These are phyloP conservation scores for Coffea humblotiana DNA, from an alignment of 305 asterid species.

Conservation along the genomic window DNA sequence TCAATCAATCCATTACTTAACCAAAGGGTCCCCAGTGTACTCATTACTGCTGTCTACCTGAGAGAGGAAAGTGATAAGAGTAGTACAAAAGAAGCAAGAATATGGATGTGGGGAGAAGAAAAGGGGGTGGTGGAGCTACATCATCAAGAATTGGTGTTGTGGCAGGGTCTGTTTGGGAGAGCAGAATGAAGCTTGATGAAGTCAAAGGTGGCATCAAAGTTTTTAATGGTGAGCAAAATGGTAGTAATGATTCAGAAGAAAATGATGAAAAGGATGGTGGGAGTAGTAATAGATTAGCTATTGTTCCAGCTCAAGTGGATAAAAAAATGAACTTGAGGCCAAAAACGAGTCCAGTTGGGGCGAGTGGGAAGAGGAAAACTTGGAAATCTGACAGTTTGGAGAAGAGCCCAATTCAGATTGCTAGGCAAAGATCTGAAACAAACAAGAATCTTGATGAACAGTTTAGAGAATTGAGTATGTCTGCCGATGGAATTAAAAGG, in stretches of 20 bases:
- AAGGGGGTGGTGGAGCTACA: conserved; percentile 36
- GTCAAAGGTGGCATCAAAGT: conserved; percentile 68
- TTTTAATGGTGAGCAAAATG: conserved; percentile 35
- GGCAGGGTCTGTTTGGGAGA: conserved; percentile 80
- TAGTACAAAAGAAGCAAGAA: conserved; percentile 30
- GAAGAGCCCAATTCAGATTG: conserved; percentile 53
- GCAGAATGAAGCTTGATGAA: conserved; percentile 65
- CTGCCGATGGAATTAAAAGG: conserved; percentile 36
- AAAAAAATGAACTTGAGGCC: conserved; percentile 30
- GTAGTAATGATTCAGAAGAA: conserved; percentile 15
- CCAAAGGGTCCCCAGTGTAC: conserved; percentile 38
- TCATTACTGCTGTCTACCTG: conserved; percentile 24
- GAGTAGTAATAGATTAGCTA: neutral
- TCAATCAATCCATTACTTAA: conserved; percentile 23
- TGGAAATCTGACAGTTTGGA: conserved; percentile 66
- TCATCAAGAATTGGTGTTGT: conserved; percentile 44
- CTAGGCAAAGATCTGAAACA: conserved; percentile 53
- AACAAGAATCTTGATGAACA: conserved; percentile 39
- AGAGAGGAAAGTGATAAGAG: conserved; percentile 22
- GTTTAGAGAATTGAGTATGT: conserved; percentile 28
- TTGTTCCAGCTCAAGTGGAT: conserved; percentile 24
- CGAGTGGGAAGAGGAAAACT: conserved; percentile 53
- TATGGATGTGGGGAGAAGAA: conserved; percentile 46
- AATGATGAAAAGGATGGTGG: conserved; percentile 7
- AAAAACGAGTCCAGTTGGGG: conserved; percentile 47